These are phyloP conservation scores for Boletus edulis DNA, from an alignment of 768 basidiomycete genomes.

Conservation along the genomic window DNA sequence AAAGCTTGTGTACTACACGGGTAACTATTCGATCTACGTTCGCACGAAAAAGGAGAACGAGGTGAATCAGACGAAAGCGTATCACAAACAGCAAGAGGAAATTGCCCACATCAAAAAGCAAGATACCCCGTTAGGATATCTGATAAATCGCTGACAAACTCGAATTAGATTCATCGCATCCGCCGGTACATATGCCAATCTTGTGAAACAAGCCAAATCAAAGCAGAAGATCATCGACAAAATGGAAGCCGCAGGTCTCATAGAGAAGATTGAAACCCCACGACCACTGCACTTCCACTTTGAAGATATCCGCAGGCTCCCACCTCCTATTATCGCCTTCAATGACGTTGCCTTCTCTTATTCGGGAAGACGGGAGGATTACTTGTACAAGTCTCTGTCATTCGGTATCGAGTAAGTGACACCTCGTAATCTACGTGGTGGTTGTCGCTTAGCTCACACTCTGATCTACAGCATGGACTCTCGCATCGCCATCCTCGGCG, in stretches of 20 bases:
- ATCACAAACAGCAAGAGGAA: slow-evolving; percentile 97
- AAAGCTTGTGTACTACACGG: slow-evolving; percentile 91
- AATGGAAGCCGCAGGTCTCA: slow-evolving; percentile 98
- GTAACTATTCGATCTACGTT: slow-evolving; percentile 97
- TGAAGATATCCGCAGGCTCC: slow-evolving; percentile 89
- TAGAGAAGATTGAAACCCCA: slow-evolving; percentile 83
- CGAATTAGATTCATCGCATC: slow-evolving; percentile 85
- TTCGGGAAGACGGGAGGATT: slow-evolving; percentile 84
- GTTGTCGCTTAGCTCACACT: slow-evolving; percentile 1
- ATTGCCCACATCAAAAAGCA: slow-evolving; percentile 98
- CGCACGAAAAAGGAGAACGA: slow-evolving; percentile 97
- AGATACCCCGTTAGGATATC: slow-evolving; percentile 15
- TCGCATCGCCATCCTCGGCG: slow-evolving; percentile 92
- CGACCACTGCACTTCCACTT: slow-evolving; percentile 90
- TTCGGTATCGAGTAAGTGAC: slow-evolving; percentile 93
- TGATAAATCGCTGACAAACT: slow-evolving; percentile 7
- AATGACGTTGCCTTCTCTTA: slow-evolving; percentile 94
- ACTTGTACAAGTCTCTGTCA: slow-evolving; percentile 83
- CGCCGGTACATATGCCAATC: slow-evolving; percentile 99
- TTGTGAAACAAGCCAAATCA: slow-evolving; percentile 98
- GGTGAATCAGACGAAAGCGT: slow-evolving; percentile 99
- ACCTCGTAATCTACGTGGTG: slow-evolving; percentile 1
- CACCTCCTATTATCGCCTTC: slow-evolving; percentile 97
- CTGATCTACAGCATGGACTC: slow-evolving; percentile 74
- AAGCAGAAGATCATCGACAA: slow-evolving; percentile 99